Evolutionary conservation across 805 yeast species (phyloP), one percentile per base, ranked within the genome.

Genomic region (Cyberlindnera meyerae): DNA sequence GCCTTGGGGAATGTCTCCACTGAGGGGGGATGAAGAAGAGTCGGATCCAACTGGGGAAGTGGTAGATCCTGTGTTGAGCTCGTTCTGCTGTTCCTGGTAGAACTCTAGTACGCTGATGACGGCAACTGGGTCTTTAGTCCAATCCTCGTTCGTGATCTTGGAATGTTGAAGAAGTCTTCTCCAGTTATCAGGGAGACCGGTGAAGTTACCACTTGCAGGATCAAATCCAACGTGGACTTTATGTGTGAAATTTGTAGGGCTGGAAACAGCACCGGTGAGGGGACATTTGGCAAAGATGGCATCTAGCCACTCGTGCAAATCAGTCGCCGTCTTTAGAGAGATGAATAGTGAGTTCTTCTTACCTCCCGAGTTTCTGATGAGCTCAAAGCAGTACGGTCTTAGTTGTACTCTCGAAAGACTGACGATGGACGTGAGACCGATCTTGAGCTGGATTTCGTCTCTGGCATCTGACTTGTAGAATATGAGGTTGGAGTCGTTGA

Each of bases 111-210:
- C 94, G 54, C 87, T 95, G 63, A 84, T 83, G 15, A 93, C 96
- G 0, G 96, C 97, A 52, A 86, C 89, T 0, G 98, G 97, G 58
- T 93, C 89, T 47, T 83, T 85, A 53, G 82, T 78, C 73, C 89
- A 93, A 54, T 93, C 99, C 49, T 82, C 90, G 42, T 79, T 80
- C 4, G 96, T 84, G 47, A 93, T 88, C 37, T 96, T 90, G 38
- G 93, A 84, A 16, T 88, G 88, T 32, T 81, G 75, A 31, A 93
- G 71, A 29, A 89, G 68, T 47, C 79, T 74, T 47, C 87, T 90
- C 98, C 98, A 93, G 48, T 87, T 93, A 11, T 79, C 79, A 2
- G 98, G 99, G 47, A 93, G 72, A 5, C 97, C 98, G 1, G 94
- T 87, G 60, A 83, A 89, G 31, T 82, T 82, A 9, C 96, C 96